These are phyloP conservation scores for Sporothrix schenckii DNA, from an alignment of 2,329 filamentous ascomycete genomes.

Conservation along the genomic window DNA sequence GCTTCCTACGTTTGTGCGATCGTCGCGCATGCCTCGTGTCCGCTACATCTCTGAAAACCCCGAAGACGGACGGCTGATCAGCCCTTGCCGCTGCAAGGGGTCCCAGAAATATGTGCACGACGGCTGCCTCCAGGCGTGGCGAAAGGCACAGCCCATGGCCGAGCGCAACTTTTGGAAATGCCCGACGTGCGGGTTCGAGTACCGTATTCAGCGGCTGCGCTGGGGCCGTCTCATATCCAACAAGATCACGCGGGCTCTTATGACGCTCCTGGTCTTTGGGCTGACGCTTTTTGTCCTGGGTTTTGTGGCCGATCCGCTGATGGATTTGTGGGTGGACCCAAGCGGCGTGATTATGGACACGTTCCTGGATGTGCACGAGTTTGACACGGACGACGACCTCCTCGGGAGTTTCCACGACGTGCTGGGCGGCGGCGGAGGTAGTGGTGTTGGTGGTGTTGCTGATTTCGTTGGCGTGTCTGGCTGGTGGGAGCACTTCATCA, in stretches of 20 bases:
- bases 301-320: constrained; percentile 89
- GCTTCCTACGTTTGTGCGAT: constrained; percentile 43
- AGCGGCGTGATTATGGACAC: constrained; percentile 61
- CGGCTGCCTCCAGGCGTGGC: constrained; percentile 81
- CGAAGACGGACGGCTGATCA: constrained; percentile 75
- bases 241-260: constrained; percentile 64
- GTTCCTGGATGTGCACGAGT: constrained; percentile 49
- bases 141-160: constrained; percentile 67
- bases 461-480: constrained; percentile 43
- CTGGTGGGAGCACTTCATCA: constrained; percentile 84
- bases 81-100: constrained; percentile 91
- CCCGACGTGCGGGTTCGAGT: constrained; percentile 82
- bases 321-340: constrained; percentile 85
- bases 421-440: constrained; percentile 51
- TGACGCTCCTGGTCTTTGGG: constrained; percentile 74
- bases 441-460: neutral
- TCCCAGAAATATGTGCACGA: constrained; percentile 94
- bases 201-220: constrained; percentile 74
- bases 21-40: constrained; percentile 39
- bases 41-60: constrained; percentile 74
- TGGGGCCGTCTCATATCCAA: constrained; percentile 73
- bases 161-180: constrained; percentile 82
- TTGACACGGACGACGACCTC: constrained; percentile 43
- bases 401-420: constrained; percentile 33
- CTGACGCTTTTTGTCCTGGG: constrained; percentile 78